phyloP scores from a whole-genome alignment of 257 asterid genomes.

The Scutellaria galericulata region DNA sequence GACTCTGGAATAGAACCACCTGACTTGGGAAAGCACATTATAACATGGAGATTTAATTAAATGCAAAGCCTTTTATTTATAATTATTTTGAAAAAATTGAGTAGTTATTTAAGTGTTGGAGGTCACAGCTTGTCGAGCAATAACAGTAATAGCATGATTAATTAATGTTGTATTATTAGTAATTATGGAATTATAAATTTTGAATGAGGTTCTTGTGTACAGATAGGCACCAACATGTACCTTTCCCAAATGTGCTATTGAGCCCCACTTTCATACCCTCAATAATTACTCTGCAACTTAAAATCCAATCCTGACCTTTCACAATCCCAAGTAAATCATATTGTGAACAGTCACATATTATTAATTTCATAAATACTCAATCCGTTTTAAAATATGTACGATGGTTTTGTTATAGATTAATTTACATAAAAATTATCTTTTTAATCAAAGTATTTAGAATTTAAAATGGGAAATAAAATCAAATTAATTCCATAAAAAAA shows the following conservation, averaged over 20 bases:
- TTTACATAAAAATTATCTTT: no score
- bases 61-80: not conserved
- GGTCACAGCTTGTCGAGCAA: constrained; percentile 68
- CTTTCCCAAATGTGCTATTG: constrained; percentile 41
- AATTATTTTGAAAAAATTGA: not conserved
- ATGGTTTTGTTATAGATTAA: no score
- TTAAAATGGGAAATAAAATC: no score
- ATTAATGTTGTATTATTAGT: constrained; percentile 43
- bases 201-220: constrained; percentile 46
- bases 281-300: constrained; percentile 41
- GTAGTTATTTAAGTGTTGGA: constrained; percentile 30
- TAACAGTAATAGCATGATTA: constrained; percentile 51
- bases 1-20: constrained; percentile 42
- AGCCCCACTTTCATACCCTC: constrained; percentile 46
- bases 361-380: no score
- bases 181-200: constrained; percentile 31
- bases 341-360: no score
- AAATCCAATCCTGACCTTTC: not conserved
- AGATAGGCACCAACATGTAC: constrained; percentile 55
- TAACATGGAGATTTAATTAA: not conserved
- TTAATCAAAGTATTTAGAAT: no score
- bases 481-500: no score
- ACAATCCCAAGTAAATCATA: no score
- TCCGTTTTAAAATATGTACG: no score
- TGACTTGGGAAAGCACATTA: not conserved